These are phyloP conservation scores for Mortierella polycephala DNA, from an alignment of 371 early-diverging fungal species.

Conservation along the genomic window DNA sequence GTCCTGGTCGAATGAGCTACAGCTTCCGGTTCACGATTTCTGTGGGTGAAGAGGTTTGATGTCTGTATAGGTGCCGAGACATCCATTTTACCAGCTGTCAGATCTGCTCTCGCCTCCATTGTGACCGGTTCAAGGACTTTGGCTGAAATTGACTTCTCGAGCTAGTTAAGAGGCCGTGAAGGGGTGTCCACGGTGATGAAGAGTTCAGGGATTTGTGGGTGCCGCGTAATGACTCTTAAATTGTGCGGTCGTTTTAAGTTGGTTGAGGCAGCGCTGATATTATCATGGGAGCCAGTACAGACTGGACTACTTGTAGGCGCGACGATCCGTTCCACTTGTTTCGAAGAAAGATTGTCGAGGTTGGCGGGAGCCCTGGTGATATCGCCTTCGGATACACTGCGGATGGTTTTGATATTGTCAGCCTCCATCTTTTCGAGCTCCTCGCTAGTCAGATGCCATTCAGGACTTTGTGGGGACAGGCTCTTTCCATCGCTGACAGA, in stretches of 20 bases:
- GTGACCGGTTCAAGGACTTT: too few relatives aligned
- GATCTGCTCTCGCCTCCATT: not conserved
- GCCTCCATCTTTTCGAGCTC: conserved; percentile 26
- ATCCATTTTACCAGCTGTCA: not conserved
- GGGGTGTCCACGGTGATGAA: too few relatives aligned
- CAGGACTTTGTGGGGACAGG: conserved; percentile 13
- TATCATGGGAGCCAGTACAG: too few relatives aligned
- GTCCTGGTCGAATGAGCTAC: not conserved
- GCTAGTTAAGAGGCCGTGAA: too few relatives aligned
- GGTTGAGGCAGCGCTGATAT: too few relatives aligned
- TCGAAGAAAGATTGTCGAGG: too few relatives aligned
- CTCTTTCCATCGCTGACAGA: not conserved
- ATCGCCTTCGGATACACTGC: not conserved
- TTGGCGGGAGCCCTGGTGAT: not conserved
- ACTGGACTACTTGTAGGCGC: too few relatives aligned
- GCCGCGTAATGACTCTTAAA: too few relatives aligned
- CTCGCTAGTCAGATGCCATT: conserved; percentile 29
- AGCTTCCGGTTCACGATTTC: not conserved
- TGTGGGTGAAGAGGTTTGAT: not conserved
- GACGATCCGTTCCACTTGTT: too few relatives aligned
- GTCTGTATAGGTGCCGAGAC: not conserved
- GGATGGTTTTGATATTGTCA: not conserved
- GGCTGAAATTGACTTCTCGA: too few relatives aligned
- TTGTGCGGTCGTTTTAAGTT: too few relatives aligned
- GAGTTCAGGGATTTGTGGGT: too few relatives aligned